Evolutionary conservation across 371 early-diverging fungal genomes (phyloP).

Genomic region (Zychaea mexicana): DNA sequence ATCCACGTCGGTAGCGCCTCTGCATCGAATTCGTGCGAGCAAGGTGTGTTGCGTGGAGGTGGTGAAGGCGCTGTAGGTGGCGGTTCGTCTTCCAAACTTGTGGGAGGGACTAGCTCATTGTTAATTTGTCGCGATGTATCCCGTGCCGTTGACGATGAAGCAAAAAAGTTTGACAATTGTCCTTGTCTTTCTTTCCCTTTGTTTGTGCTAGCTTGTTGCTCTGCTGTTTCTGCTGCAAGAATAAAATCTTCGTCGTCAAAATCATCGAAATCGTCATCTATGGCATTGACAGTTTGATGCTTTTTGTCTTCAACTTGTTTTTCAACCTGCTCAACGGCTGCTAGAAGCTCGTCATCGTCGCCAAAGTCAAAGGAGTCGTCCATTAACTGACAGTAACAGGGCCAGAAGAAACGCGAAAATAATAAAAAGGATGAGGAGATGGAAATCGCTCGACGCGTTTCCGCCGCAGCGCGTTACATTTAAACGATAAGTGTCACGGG

Average conservation of each 20-base stretch:
- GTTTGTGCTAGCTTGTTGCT: neutral
- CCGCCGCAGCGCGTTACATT: neutral
- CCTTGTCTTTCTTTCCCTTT: neutral
- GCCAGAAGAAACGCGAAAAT: neutral
- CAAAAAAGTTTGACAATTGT: neutral
- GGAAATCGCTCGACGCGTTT: neutral
- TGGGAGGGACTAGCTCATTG: neutral
- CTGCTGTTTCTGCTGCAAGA: slow-evolving; percentile 16
- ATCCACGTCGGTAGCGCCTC: slow-evolving; percentile 72
- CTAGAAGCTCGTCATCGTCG: slow-evolving; percentile 5
- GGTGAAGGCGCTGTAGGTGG: slow-evolving; percentile 24
- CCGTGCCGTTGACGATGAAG: neutral
- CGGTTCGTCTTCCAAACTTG: slow-evolving; percentile 2
- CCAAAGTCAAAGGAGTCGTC: slow-evolving; percentile 6
- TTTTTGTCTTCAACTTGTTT: neutral
- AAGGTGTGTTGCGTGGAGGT: slow-evolving; percentile 21
- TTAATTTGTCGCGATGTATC: neutral
- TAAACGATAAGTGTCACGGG: neutral
- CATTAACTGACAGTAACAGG: no score
- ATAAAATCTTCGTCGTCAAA: slow-evolving; percentile 15
- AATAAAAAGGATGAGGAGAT: neutral
- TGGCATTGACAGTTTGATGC: neutral
- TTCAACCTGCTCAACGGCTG: slow-evolving; percentile 10
- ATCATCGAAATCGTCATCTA: slow-evolving; percentile 18
- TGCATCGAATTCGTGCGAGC: slow-evolving; percentile 53